These are phyloP conservation scores for Nakazawaea wickerhamii DNA, from an alignment of 805 yeast species.

Conservation along the genomic window DNA sequence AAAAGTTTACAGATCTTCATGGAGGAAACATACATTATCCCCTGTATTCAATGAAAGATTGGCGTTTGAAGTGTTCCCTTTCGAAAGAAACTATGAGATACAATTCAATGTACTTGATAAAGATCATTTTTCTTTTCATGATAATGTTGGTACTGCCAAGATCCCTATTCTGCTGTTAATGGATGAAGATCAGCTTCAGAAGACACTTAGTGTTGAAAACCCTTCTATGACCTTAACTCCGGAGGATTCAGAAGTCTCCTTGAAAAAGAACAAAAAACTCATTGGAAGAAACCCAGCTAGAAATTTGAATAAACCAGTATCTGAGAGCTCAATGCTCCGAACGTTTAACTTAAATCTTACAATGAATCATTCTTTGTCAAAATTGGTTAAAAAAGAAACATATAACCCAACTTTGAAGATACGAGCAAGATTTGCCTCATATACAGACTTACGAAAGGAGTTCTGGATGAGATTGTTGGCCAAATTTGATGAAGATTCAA, in stretches of 20 bases:
- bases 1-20: slow-evolving; percentile 78
- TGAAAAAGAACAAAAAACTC: slow-evolving; percentile 16
- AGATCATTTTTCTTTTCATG: slow-evolving; percentile 79
- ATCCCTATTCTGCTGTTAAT: slow-evolving; percentile 42
- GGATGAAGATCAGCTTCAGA: slow-evolving; percentile 10
- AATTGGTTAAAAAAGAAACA: slow-evolving; percentile 28
- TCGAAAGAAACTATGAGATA: slow-evolving; percentile 61
- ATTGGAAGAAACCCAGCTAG: slow-evolving; percentile 22
- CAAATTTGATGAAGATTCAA: slow-evolving; percentile 42
- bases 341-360: slow-evolving; percentile 32
- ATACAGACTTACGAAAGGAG: slow-evolving; percentile 54
- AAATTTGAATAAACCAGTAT: slow-evolving; percentile 26
- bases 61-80: slow-evolving; percentile 67
- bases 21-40: slow-evolving; percentile 74
- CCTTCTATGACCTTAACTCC: slow-evolving; percentile 14
- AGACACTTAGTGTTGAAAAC: slow-evolving; percentile 4
- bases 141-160: slow-evolving; percentile 65
- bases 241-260: slow-evolving; percentile 14
- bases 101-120: slow-evolving; percentile 76
- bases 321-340: slow-evolving; percentile 36
- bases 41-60: slow-evolving; percentile 80
- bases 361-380: slow-evolving; percentile 24
- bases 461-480: slow-evolving; percentile 65
- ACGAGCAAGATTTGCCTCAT: slow-evolving; percentile 62
- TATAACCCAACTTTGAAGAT: slow-evolving; percentile 53